Conservation (phyloP, 2,329 filamentous ascomycete genomes). For the Nothophoma quercina region DNA sequence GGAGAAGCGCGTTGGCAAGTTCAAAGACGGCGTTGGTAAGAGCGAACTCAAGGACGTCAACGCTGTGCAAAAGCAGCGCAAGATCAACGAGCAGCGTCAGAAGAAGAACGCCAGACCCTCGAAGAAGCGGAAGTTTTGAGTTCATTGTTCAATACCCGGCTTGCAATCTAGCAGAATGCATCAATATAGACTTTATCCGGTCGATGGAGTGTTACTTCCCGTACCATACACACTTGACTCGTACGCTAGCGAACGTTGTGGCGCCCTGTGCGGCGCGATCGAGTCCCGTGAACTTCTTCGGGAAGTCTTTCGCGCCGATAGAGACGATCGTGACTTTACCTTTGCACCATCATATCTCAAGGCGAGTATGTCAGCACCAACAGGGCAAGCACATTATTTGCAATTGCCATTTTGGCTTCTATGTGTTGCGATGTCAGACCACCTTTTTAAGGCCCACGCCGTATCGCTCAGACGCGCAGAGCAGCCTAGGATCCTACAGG, state of each 20-base stretch:
- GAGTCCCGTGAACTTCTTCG: not conserved
- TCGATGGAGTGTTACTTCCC: slow-evolving; percentile 1
- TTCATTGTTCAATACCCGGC: slow-evolving; percentile 23
- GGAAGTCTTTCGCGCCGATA: slow-evolving; percentile 2
- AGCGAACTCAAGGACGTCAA: slow-evolving; percentile 82
- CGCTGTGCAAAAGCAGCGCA: slow-evolving; percentile 84
- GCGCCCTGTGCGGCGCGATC: slow-evolving; percentile 4
- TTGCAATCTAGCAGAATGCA: slow-evolving; percentile 16
- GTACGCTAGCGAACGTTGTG: slow-evolving; percentile 17
- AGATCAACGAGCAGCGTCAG: slow-evolving; percentile 75
- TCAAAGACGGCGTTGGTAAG: slow-evolving; percentile 74
- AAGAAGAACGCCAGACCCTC: slow-evolving; percentile 89
- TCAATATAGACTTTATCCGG: slow-evolving; percentile 15
- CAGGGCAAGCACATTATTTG: slow-evolving; percentile 4
- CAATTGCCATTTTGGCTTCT: not conserved
- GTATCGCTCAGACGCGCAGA: slow-evolving; percentile 5
- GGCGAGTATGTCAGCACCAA: slow-evolving; percentile 10
- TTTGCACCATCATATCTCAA: not conserved
- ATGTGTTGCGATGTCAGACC: slow-evolving; percentile 9
- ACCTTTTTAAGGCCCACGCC: slow-evolving; percentile 8
- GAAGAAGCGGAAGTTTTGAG: slow-evolving; percentile 63
- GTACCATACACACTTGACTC: slow-evolving; percentile 1
- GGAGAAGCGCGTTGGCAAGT: slow-evolving; percentile 80
- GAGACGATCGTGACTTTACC: not conserved
- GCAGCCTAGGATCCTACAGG: slow-evolving; percentile 11